A percentile compares a stretch with the other conserved stretches of the same genome.
phyloP scores from a whole-genome alignment of 345 rosid species.

The Hirschfeldia incana region DNA sequence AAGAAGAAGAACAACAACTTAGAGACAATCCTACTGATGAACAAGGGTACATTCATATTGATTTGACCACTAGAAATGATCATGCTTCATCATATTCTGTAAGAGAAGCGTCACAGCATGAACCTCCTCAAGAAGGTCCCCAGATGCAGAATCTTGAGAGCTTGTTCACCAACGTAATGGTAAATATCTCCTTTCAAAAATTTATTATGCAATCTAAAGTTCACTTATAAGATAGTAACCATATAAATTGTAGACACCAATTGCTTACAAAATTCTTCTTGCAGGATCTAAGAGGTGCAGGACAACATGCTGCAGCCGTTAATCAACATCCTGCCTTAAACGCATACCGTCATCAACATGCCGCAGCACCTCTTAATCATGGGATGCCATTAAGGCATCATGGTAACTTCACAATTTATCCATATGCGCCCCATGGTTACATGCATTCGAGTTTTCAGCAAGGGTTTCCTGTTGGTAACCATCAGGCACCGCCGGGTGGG shows the following conservation, averaged over 20 bases:
- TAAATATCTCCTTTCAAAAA: slow-evolving; percentile 23
- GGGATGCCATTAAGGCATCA: slow-evolving; percentile 76
- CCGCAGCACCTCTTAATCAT: not conserved
- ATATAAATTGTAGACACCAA: not conserved
- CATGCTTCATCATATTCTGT: slow-evolving; percentile 61
- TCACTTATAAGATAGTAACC: not conserved
- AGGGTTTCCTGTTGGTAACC: slow-evolving; percentile 56
- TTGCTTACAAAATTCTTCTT: not conserved
- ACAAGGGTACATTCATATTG: slow-evolving; percentile 45
- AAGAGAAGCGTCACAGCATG: slow-evolving; percentile 59
- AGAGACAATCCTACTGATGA: slow-evolving; percentile 55
- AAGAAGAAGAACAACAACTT: slow-evolving; percentile 53
- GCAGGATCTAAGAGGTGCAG: slow-evolving; percentile 62
- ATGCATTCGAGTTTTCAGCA: slow-evolving; percentile 52
- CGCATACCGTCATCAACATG: slow-evolving; percentile 67
- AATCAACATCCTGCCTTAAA: slow-evolving; percentile 84
- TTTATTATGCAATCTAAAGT: not conserved
- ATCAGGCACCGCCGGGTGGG: slow-evolving; percentile 27
- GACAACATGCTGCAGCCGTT: slow-evolving; percentile 37
- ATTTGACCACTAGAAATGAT: slow-evolving; percentile 49
- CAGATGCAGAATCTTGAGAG: slow-evolving; percentile 65
- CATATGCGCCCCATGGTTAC: slow-evolving; percentile 79
- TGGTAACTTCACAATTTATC: slow-evolving; percentile 77
- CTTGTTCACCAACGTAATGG: slow-evolving; percentile 68
- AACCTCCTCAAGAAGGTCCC: slow-evolving; percentile 60